These are phyloP conservation scores for Phlebiopsis flavidoalba DNA, from an alignment of 768 basidiomycete genomes.

Conservation along the genomic window DNA sequence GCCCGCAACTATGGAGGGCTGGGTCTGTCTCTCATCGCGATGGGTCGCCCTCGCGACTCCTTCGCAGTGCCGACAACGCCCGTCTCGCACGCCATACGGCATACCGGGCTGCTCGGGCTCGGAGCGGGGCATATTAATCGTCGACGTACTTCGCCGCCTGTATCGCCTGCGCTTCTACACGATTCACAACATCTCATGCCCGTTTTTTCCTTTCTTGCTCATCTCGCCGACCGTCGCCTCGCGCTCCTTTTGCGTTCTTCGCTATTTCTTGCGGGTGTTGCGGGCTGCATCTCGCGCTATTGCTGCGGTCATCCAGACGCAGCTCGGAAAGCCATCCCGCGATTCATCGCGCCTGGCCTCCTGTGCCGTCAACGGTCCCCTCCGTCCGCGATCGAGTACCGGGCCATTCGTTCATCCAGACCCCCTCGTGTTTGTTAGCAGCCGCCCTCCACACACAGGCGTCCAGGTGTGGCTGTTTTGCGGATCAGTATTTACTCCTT, in stretches of 20 bases:
- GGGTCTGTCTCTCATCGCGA: slow-evolving; percentile 29
- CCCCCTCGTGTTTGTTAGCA: too few species aligned
- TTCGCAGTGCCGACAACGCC: slow-evolving; percentile 2
- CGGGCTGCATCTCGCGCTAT: slow-evolving; percentile 34
- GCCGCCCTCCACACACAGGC: slow-evolving; percentile 31
- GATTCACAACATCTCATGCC: slow-evolving; percentile 21
- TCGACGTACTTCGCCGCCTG: slow-evolving; percentile 17
- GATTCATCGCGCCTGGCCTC: too few species aligned
- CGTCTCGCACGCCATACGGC: slow-evolving; percentile 19
- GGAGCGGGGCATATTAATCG: slow-evolving; percentile 22
- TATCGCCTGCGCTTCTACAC: slow-evolving; percentile 25
- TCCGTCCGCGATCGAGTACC: slow-evolving; percentile 22
- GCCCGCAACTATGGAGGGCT: slow-evolving; percentile 22
- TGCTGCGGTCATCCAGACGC: slow-evolving; percentile 32
- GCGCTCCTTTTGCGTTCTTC: slow-evolving; percentile 24
- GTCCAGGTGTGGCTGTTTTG: slow-evolving; percentile 25
- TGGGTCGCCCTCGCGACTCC: slow-evolving; percentile 22
- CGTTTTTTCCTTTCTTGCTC: too few species aligned
- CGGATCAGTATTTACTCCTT: slow-evolving; percentile 17
- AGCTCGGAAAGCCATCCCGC: slow-evolving; percentile 21
- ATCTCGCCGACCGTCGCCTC: too few species aligned
- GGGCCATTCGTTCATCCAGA: too few species aligned
- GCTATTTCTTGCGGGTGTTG: slow-evolving; percentile 8
- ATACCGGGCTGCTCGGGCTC: slow-evolving; percentile 18
- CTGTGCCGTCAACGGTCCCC: too few species aligned